phyloP scores from a whole-genome alignment of 2,329 filamentous ascomycete species.

The Paracoccidioides brasiliensis region DNA sequence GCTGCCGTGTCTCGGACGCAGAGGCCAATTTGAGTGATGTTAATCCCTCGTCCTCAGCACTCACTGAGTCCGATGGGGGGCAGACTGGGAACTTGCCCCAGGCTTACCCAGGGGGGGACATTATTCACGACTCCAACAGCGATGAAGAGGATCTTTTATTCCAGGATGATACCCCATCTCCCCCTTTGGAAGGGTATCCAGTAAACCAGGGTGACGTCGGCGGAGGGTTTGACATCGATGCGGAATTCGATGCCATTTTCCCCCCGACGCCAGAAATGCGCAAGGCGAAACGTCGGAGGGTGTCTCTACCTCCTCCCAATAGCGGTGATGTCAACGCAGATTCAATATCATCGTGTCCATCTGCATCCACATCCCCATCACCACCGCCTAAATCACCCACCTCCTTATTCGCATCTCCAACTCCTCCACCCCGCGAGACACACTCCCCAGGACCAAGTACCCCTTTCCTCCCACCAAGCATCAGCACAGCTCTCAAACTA shows the following conservation, averaged over 20 bases:
- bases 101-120: not conserved
- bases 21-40: not conserved
- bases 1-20: slow-evolving; percentile 1
- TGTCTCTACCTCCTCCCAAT: slow-evolving; percentile 10
- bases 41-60: not conserved
- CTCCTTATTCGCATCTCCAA: slow-evolving; percentile 5
- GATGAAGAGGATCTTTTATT: slow-evolving; percentile 2
- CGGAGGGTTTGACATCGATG: slow-evolving; percentile 9
- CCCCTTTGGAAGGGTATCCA: not conserved
- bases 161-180: not conserved
- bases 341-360: slow-evolving; percentile 12
- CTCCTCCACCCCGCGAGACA: not conserved
- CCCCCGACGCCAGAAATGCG: slow-evolving; percentile 14
- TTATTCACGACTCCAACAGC: slow-evolving; percentile 1
- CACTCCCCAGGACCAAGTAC: not conserved
- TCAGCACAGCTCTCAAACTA: slow-evolving; percentile 1
- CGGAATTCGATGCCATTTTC: slow-evolving; percentile 22
- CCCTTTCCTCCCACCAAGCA: slow-evolving; percentile 8
- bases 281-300: slow-evolving; percentile 21
- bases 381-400: slow-evolving; percentile 4
- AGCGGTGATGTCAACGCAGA: slow-evolving; percentile 6
- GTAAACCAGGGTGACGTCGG: not conserved
- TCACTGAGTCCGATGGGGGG: not conserved
- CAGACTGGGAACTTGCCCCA: not conserved
- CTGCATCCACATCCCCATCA: not conserved